Conservation (phyloP, 2,329 filamentous ascomycete species). For the Pseudogymnoascus sp. region DNA sequence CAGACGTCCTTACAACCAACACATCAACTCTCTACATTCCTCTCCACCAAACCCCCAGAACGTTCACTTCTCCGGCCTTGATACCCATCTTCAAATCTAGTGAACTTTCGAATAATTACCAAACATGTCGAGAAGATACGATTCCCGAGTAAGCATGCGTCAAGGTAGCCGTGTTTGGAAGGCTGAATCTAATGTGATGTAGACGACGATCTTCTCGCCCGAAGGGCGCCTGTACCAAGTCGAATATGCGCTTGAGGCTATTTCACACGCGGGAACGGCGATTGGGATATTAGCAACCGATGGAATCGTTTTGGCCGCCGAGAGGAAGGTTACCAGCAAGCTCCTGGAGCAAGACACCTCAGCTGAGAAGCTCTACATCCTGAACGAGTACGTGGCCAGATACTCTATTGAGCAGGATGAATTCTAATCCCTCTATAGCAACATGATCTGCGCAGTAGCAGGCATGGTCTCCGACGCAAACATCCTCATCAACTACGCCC, state of each 20-base stretch:
- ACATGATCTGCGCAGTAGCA: constrained; percentile 99
- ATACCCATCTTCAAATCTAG: constrained; percentile 1
- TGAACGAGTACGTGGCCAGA: constrained; percentile 71
- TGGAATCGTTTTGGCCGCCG: constrained; percentile 94
- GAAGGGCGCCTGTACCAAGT: constrained; percentile 98
- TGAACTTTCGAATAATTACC: constrained; percentile 11
- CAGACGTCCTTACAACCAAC: constrained; percentile 4
- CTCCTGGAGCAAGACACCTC: constrained; percentile 98
- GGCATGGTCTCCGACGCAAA: constrained; percentile 99
- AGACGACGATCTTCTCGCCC: constrained; percentile 99
- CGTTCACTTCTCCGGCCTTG: constrained; percentile 11
- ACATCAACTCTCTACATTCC: not conserved
- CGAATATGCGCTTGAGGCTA: constrained; percentile 97
- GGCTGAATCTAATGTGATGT: constrained; percentile 17
- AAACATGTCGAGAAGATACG: constrained; percentile 91
- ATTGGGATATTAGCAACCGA: constrained; percentile 95
- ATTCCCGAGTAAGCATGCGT: constrained; percentile 70
- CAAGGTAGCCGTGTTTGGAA: constrained; percentile 11
- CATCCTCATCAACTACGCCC: constrained; percentile 99
- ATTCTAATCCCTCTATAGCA: constrained; percentile 46
- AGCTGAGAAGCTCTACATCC: constrained; percentile 98
- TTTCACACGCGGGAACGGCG: constrained; percentile 95
- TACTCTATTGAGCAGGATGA: constrained; percentile 3
- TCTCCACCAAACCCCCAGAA: not conserved
- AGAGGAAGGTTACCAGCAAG: constrained; percentile 99